Percentiles rank a stretch among this genome's conserved stretches.
These are phyloP conservation scores for Neofusicoccum parvum DNA, from an alignment of 2,329 filamentous ascomycete species.

Conservation along the genomic window DNA sequence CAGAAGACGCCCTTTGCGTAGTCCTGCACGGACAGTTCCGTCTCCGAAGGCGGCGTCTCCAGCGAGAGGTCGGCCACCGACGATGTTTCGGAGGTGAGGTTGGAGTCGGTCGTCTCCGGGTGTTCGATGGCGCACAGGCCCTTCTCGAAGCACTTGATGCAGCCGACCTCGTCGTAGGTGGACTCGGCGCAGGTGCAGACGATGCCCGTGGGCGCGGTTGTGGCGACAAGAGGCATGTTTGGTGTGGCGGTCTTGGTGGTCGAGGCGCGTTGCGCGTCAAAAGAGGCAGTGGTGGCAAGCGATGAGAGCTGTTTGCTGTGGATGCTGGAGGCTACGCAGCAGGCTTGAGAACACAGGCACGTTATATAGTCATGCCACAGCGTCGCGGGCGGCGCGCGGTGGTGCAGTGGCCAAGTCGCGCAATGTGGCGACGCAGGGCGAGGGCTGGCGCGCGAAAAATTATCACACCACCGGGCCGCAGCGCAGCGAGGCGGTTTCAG, in stretches of 20 bases:
- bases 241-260: background rate
- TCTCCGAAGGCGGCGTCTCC: background rate
- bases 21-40: background rate
- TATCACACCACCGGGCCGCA: constrained; percentile 16
- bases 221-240: constrained; percentile 1
- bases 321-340: constrained; percentile 15
- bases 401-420: constrained; percentile 10
- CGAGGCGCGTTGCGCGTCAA: background rate
- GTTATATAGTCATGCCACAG: constrained; percentile 2
- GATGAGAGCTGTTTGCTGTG: background rate
- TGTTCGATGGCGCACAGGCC: constrained; percentile 18
- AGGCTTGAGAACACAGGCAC: background rate
- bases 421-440: background rate
- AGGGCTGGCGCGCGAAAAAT: background rate
- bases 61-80: constrained; percentile 3
- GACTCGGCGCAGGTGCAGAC: constrained; percentile 19
- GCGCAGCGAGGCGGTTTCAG: constrained; percentile 2
- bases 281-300: background rate
- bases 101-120: background rate
- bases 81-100: constrained; percentile 3
- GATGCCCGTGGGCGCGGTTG: constrained; percentile 6
- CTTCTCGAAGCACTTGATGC: constrained; percentile 18
- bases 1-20: constrained; percentile 20
- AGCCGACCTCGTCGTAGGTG: constrained; percentile 21
- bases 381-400: background rate